Evolutionary conservation across 768 basidiomycete species (phyloP), one percentile per base, ranked within the genome.

Genomic region (Chiua virens): DNA sequence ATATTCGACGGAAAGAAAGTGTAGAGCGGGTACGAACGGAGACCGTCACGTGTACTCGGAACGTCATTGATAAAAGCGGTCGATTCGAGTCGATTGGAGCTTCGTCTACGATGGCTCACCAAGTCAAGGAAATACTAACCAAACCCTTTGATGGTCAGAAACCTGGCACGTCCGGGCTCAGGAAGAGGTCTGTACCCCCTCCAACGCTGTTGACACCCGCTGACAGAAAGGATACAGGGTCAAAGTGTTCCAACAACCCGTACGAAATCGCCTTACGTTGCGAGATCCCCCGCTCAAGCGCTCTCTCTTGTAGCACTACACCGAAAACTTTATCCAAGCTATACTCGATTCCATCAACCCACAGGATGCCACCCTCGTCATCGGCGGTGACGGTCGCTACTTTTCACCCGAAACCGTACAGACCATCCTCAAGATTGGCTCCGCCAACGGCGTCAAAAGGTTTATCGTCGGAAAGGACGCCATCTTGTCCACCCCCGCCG

Each of bases 231-330:
- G 35, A 8, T 20, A 35, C 66, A 95, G 92, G 65, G 97, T 98
- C 71, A 98, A 96, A 75, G 84, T 98, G 61, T 99, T 99, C 82
- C 91, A 99, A 74, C 92, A 98, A 71, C 80, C 91, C 82, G 93
- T 92, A 60, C 57, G 79, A 52, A 56, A 56, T 64, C 28, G 43
- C 47, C 37, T 32, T 47, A 20, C 27, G 36, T 41, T 23, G 18
- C 53, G 35, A 17, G 18, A 54, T 37, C 35, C 37, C 28, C 47
- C 41, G 49, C 65, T 66, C 54, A 64, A 62, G 53, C 49, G 22
- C 48, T 11, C 48, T n/a, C 36, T 28, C 54, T 30, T 50, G 47
- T 47, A 94, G 92, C 86, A 98, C 77, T 99, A 98, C 75, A 99
- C 97, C 40, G 97, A 98, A 75, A 99, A 98, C 79, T 99, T 99